phyloP scores from a whole-genome alignment of 164 flowering plant genomes.

The Amborella trichopoda region DNA sequence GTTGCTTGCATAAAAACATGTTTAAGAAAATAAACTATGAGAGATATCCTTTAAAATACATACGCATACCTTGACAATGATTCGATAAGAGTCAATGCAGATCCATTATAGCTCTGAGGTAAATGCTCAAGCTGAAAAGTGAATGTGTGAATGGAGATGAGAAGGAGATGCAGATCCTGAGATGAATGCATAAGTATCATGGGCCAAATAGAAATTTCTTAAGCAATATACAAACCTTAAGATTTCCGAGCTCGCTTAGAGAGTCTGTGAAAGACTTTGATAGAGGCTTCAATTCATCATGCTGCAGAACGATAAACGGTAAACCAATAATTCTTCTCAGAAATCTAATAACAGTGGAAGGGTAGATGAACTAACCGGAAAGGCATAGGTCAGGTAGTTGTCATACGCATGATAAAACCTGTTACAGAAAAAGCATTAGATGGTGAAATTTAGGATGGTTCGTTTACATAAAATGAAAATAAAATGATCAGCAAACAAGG shows the following conservation, averaged over 20 bases:
- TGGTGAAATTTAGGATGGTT: not conserved
- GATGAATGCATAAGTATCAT: no score
- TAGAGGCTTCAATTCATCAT: slow-evolving; percentile 94
- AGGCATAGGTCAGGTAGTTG: slow-evolving; percentile 85
- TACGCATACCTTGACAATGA: slow-evolving; percentile 80
- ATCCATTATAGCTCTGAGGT: slow-evolving; percentile 77
- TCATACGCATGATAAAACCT: slow-evolving; percentile 99
- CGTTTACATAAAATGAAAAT: not conserved
- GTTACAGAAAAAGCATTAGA: slow-evolving; percentile 16
- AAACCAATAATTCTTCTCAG: not conserved
- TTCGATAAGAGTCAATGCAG: slow-evolving; percentile 87
- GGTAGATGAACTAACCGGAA: slow-evolving; percentile 59
- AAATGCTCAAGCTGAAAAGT: slow-evolving; percentile 89
- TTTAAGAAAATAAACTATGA: not conserved
- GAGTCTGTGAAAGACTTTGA: slow-evolving; percentile 76
- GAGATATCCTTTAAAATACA: not conserved
- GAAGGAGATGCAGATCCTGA: no score
- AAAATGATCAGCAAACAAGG: not conserved
- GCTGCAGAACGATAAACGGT: slow-evolving; percentile 33
- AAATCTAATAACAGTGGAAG: not conserved
- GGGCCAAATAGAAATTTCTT: no score
- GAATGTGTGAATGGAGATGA: no score
- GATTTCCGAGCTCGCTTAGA: slow-evolving; percentile 93
- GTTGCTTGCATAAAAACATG: not conserved
- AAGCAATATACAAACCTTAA: slow-evolving; percentile 61